Base-by-base conservation (phyloP, 2,329 filamentous ascomycete genomes). In the Ceratocystiopsis minuta region DNA sequence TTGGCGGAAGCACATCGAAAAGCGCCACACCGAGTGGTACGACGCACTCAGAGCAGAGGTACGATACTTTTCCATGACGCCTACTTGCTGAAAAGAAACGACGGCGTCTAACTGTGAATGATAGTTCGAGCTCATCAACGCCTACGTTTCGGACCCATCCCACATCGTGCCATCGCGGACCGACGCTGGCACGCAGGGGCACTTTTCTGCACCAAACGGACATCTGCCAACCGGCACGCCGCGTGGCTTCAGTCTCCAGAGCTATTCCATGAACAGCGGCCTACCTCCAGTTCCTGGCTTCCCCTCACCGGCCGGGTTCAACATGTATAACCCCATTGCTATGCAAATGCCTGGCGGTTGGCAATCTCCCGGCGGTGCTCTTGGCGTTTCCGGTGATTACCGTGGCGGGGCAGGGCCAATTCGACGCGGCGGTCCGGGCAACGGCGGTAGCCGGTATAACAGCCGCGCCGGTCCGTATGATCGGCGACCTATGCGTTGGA, bases 1-100 rank as follows among this genome's bases (percentile, higher is more conserved):
- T 58, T 98, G 92, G 88, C 79, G 78, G 54, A 98, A 98, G 66
- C 90, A 98, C 54, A 79, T 96, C 15, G 88, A 96, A 61, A 98
- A 98, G 64, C 78, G 92, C 44, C 90, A 98, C 57, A 58, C 72
- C 0, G 88, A 96, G 42, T 98, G 87, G 82, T 70, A 82, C 37
- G 79, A 87, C 32, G 72, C 66, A 41, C 64, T 95, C 49, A 80
- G 79, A 57, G 77, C 80, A 55, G 88, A 95, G 64, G 87, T 93
- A 67, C 24, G 24, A 28, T 28, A 2, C 24, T 10, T 28, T 28
- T 10, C 24, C 4, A n/a, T n/a, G n/a, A n/a, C n/a, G 4, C 5
- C 24, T 10, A 28, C 24, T 28, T 28, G 4, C 24, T 6, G 16
- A 10, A 34, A 3, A 11, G 35, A 32, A 32, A 32, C 7, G 16